phyloP scores from a whole-genome alignment of 2,329 filamentous ascomycete species.

The Cryphonectria japonica region DNA sequence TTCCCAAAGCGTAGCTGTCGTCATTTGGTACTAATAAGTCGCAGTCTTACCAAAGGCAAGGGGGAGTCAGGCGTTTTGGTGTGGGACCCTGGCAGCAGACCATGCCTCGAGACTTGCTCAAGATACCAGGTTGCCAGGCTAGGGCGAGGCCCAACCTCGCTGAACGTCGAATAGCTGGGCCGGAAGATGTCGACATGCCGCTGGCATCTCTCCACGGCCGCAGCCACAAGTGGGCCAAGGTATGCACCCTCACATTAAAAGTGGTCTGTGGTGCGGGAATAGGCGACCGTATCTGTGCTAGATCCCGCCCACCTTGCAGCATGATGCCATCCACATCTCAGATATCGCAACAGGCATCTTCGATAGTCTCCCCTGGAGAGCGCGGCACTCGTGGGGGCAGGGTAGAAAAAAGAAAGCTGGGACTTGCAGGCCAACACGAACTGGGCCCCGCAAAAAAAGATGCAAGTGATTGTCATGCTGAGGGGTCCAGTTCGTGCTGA shows the following conservation, averaged over 20 bases:
- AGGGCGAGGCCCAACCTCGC: background rate
- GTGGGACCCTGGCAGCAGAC: slow-evolving; percentile 1
- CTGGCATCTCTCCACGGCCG: slow-evolving; percentile 1
- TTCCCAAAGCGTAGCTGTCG: slow-evolving; percentile 21
- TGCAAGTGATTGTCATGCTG: background rate
- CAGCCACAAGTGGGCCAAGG: background rate
- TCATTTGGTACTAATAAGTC: slow-evolving; percentile 22
- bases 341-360: slow-evolving; percentile 19
- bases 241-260: background rate
- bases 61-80: background rate
- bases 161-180: slow-evolving; percentile 12
- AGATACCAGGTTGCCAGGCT: background rate
- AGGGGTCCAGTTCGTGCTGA: too few relatives aligned
- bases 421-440: background rate
- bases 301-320: slow-evolving; percentile 13
- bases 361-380: background rate
- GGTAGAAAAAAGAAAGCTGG: background rate
- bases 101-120: slow-evolving; percentile 1
- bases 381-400: background rate
- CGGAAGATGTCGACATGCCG: slow-evolving; percentile 20
- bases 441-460: background rate
- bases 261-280: background rate
- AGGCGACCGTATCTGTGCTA: slow-evolving; percentile 3
- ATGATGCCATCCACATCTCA: slow-evolving; percentile 17
- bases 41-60: slow-evolving; percentile 7